Evolutionary conservation across 2,329 filamentous ascomycete species (phyloP), one percentile per base, ranked within the genome.

Genomic region (Aureobasidium sp.): DNA sequence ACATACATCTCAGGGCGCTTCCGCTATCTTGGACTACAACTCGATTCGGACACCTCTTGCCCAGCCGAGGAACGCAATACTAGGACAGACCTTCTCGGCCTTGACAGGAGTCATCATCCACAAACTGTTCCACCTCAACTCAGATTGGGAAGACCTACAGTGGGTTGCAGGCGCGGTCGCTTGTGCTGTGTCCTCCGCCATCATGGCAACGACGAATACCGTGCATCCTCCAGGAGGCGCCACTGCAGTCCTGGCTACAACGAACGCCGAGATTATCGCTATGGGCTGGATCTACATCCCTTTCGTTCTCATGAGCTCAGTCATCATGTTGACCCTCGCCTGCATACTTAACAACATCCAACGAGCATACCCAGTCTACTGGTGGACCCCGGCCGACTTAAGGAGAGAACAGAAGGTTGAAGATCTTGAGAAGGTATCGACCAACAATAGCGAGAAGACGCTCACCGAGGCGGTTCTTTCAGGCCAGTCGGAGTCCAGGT

Each of bases 211-310:
- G 37, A 79, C 78, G 4, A 75, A 76, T 49, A 79, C 77, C 1
- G 73, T 79, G 1, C 78, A 80, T 66, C 78, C 78, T n/a, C 78
- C 78, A 8, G 78, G 78, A 19, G 78, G 78, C 24, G 78, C 78
- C 0, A 79, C 77, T 11, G 78, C 78, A 2, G 72, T 80, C 1
- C 67, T 81, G 27, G 77, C 78, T 0, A 73, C 74, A 6, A 76
- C 74, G 4, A 70, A 75, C 3, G 67, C 73, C 2, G 66, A 69
- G 2, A 71, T 78, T 29, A 75, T 72, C 15, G 70, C 67, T 0
- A 73, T 80, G 72, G 77, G 77, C 2, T 81, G 78, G 78, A 71
- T 71, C 40, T 79, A 75, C 64, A 72, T 78, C 0, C 72, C 72
- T 0, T 64, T 80, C 8, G 71, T 80, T 4, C 64, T 76, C 62